phyloP scores from a whole-genome alignment of 106 monocot genomes.

The Acanthochlamys bracteata region DNA sequence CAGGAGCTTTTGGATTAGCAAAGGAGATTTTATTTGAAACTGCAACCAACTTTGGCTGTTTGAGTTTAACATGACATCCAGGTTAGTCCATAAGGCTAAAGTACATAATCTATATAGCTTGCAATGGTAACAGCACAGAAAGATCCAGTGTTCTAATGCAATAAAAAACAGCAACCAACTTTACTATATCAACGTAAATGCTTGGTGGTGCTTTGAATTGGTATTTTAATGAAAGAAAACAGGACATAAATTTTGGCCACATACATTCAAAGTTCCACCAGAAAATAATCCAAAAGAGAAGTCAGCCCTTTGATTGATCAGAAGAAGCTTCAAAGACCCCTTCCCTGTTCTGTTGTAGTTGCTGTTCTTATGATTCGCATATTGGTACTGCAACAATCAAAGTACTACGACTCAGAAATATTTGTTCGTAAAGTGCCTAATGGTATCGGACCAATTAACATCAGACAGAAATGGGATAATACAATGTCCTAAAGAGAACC shows the following conservation, averaged over 20 bases:
- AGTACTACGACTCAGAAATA: no score
- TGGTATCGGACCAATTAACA: no score
- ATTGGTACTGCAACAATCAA: slow-evolving; percentile 68
- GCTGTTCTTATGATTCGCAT: slow-evolving; percentile 54
- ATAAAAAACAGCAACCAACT: no score
- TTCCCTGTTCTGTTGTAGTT: slow-evolving; percentile 53
- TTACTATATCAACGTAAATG: no score
- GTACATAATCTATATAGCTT: no score
- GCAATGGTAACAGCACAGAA: no score
- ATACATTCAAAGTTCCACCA: slow-evolving; percentile 68
- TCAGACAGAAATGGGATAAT: no score
- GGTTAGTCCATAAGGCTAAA: no score
- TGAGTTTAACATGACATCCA: not conserved
- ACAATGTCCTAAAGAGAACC: not conserved
- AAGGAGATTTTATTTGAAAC: slow-evolving; percentile 64
- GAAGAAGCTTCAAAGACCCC: slow-evolving; percentile 60
- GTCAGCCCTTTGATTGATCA: slow-evolving; percentile 92
- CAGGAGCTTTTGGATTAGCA: slow-evolving; percentile 86
- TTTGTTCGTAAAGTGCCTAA: no score
- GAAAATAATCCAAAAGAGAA: slow-evolving; percentile 94
- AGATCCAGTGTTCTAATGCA: no score
- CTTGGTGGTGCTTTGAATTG: no score
- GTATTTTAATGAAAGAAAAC: no score
- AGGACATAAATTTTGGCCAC: not conserved
- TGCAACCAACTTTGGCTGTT: slow-evolving; percentile 82